phyloP scores from a whole-genome alignment of 148 eudicot species.

The Linanthus parryae region DNA sequence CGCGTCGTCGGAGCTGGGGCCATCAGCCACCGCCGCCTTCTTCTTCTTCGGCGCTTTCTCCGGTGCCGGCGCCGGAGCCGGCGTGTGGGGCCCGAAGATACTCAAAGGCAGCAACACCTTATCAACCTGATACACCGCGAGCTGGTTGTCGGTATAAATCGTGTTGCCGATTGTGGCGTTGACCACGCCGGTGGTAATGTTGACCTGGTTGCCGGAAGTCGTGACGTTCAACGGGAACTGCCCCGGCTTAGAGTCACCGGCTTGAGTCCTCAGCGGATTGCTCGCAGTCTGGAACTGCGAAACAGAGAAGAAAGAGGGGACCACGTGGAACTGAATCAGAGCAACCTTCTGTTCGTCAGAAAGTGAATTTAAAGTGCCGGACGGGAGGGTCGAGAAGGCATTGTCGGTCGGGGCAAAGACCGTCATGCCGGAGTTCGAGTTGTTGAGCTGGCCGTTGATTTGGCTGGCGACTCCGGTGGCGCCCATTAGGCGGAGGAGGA shows the following conservation, averaged over 20 bases:
- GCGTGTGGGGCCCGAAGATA: constrained; percentile 48
- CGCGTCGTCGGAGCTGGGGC: constrained; percentile 21
- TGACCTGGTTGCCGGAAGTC: constrained; percentile 70
- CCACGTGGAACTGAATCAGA: constrained; percentile 65
- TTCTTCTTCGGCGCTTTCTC: constrained; percentile 17
- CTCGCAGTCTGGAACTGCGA: constrained; percentile 78
- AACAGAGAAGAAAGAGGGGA: constrained; percentile 47
- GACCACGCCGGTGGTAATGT: constrained; percentile 68
- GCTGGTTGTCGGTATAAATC: constrained; percentile 50
- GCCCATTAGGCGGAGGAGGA: constrained; percentile 49
- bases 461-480: constrained; percentile 55
- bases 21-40: constrained; percentile 31
- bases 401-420: constrained; percentile 77
- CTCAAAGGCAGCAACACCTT: constrained; percentile 70
- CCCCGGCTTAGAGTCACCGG: constrained; percentile 49
- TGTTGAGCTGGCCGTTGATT: constrained; percentile 75
- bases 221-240: constrained; percentile 78
- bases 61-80: constrained; percentile 63
- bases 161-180: constrained; percentile 55
- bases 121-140: constrained; percentile 88
- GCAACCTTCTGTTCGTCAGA: constrained; percentile 64
- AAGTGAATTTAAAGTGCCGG: constrained; percentile 75
- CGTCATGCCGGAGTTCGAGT: constrained; percentile 69
- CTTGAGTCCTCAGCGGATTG: constrained; percentile 84
- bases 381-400: constrained; percentile 61